These are phyloP conservation scores for Lipomyces oligophaga DNA, from an alignment of 805 yeast species.

Conservation along the genomic window DNA sequence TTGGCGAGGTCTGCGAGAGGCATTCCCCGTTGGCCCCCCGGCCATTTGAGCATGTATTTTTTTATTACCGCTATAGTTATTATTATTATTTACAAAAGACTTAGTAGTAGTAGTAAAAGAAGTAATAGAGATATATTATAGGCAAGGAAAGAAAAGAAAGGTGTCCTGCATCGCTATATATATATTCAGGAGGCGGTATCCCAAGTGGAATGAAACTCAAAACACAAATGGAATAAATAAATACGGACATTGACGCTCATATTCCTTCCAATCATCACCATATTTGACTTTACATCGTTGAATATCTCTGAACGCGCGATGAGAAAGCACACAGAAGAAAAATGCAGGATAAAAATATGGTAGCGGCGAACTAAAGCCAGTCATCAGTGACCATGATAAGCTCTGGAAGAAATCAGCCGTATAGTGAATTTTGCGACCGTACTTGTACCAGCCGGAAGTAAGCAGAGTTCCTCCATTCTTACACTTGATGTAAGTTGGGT, in stretches of 20 bases:
- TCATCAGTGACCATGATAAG: conserved; percentile 83
- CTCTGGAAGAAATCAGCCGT: conserved; percentile 91
- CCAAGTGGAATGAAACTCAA: conserved; percentile 3
- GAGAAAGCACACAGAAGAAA: conserved; percentile 80
- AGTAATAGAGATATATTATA: too few species aligned
- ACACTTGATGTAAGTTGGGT: conserved; percentile 83
- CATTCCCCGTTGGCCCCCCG: too few species aligned
- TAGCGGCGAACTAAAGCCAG: conserved; percentile 83
- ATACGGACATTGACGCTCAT: conserved; percentile 84
- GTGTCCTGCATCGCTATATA: too few species aligned
- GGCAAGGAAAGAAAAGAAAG: too few species aligned
- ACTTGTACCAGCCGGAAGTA: conserved; percentile 91
- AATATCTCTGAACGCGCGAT: conserved; percentile 85
- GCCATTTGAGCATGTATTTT: too few species aligned
- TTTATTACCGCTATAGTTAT: too few species aligned
- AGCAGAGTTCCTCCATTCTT: conserved; percentile 78
- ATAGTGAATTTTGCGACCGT: conserved; percentile 91
- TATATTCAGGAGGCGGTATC: too few species aligned
- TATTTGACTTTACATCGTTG: conserved; percentile 81
- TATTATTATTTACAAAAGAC: too few species aligned
- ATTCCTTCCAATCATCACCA: conserved; percentile 90
- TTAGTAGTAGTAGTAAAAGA: too few species aligned
- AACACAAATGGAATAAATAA: conserved; percentile 65
- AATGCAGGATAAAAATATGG: conserved; percentile 96
- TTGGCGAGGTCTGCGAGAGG: too few species aligned